phyloP scores from a whole-genome alignment of 1,284 basidiomycete species.

The Apiotrichum siamense region DNA sequence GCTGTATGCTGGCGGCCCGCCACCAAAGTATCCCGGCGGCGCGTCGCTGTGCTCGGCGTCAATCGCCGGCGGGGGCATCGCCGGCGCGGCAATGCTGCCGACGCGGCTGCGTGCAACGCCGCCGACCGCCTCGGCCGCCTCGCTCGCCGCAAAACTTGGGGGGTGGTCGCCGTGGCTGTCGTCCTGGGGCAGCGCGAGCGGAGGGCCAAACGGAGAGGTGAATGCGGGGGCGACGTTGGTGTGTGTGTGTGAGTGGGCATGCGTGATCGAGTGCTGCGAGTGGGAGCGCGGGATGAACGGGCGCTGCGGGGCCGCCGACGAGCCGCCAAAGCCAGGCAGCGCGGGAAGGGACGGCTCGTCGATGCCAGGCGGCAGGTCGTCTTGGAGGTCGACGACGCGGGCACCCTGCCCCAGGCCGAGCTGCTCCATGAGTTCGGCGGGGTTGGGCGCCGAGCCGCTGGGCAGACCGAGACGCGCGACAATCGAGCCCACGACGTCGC shows the following conservation, averaged over 20 bases:
- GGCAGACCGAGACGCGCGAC: slow-evolving; percentile 33
- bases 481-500: slow-evolving; percentile 30
- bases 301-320: neutral
- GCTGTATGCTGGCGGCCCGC: slow-evolving; percentile 30
- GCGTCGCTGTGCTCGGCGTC: slow-evolving; percentile 17
- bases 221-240: slow-evolving; percentile 22
- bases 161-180: slow-evolving; percentile 29
- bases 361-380: slow-evolving; percentile 47
- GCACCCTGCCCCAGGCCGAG: slow-evolving; percentile 46
- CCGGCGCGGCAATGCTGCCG: neutral
- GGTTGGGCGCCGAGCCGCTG: slow-evolving; percentile 4
- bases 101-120: slow-evolving; percentile 13
- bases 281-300: neutral
- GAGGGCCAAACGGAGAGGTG: slow-evolving; percentile 39
- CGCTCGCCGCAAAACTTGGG: slow-evolving; percentile 41
- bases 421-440: slow-evolving; percentile 40
- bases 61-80: neutral
- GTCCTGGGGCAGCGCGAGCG: slow-evolving; percentile 8
- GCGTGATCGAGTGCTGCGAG: neutral
- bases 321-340: slow-evolving; percentile 28
- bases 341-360: slow-evolving; percentile 48
- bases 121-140: slow-evolving; percentile 37
- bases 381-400: slow-evolving; percentile 45
- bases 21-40: slow-evolving; percentile 34
- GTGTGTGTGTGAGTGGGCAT: neutral